Conservation (phyloP, 1,284 basidiomycete species). For the Cutaneotrichosporon dermatis region DNA sequence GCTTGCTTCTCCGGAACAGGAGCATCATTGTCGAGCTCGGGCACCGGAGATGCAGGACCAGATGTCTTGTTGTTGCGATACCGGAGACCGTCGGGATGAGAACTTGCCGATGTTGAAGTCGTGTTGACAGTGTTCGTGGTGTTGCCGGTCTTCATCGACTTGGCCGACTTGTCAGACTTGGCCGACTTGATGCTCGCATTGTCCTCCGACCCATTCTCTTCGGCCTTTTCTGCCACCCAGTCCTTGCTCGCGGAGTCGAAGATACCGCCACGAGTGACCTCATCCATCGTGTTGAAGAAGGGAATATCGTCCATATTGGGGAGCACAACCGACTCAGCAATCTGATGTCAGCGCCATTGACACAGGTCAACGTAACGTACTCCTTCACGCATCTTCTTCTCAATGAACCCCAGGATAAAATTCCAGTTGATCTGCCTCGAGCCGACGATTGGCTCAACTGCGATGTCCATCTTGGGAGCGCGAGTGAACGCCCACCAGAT, state of each 20-base stretch:
- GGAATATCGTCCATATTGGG: constrained; percentile 98
- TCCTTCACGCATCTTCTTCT: constrained; percentile 79
- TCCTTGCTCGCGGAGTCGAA: constrained; percentile 66
- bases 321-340: constrained; percentile 85
- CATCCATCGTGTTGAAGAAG: constrained; percentile 76
- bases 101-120: not conserved
- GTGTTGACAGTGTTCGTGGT: not conserved
- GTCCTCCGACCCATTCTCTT: not conserved
- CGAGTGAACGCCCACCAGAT: constrained; percentile 97
- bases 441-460: constrained; percentile 88
- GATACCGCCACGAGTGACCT: constrained; percentile 76
- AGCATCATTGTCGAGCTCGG: not conserved
- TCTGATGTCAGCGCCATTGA: constrained; percentile 53
- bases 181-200: not conserved
- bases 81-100: not conserved
- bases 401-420: constrained; percentile 84
- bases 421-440: constrained; percentile 56
- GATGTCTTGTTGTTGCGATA: not conserved
- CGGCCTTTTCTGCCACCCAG: not conserved
- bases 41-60: not conserved
- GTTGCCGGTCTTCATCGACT: not conserved
- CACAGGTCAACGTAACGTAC: constrained; percentile 56
- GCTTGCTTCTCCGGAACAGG: not conserved
- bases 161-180: not conserved
- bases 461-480: constrained; percentile 79